Base-by-base conservation (phyloP, 2,329 filamentous ascomycete species). In the Fusarium sulawesiense region DNA sequence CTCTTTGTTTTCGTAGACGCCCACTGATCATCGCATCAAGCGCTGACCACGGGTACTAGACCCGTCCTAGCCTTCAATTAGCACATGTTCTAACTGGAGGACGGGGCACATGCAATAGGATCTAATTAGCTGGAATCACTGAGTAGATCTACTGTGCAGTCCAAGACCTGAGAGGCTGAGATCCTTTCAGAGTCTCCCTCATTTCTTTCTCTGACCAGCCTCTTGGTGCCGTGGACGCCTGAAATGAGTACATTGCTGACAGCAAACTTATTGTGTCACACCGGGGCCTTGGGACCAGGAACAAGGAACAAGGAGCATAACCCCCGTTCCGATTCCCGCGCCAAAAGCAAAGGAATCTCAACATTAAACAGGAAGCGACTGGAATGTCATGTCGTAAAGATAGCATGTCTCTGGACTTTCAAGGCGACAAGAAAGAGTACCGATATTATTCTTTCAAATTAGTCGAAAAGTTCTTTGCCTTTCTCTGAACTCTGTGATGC, bases 21-120 rank as follows among this genome's bases (percentile, higher is more conserved):
- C 47, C 55, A 47, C 64, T 60, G 67, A 71, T 70, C 68, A 65
- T 60, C 68, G 25, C 67, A 51, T 55, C 67, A 65, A 70, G 57
- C 51, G 55, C 67, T 70, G 64, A 71, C 67, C 23, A 46, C 50
- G 45, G 58, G 20, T 56, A 47, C 67, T 64, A 60, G 67, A 48
- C 37, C 66, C 57, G 60, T 34, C 42, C 40, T 71, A 71, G 64
- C 34, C 23, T 42, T 56, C 40, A 42, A 27, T 64, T 70, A 68
- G 58, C 46, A 70, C 45, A 46, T 27, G 59, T 64, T 40, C 55
- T 60, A 49, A 56, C 54, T 48, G 23, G 23, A 21, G 48, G 30
- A 56, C 62, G 46, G 54, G 37, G 56, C 48, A 46, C 32, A 55
- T 44, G 50, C 30, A 53, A 47, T 46, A 27, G 40, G 55, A 37